Evolutionary conservation across 2,329 filamentous ascomycete species (phyloP).

Genomic region (Fusarium nisikadoi): DNA sequence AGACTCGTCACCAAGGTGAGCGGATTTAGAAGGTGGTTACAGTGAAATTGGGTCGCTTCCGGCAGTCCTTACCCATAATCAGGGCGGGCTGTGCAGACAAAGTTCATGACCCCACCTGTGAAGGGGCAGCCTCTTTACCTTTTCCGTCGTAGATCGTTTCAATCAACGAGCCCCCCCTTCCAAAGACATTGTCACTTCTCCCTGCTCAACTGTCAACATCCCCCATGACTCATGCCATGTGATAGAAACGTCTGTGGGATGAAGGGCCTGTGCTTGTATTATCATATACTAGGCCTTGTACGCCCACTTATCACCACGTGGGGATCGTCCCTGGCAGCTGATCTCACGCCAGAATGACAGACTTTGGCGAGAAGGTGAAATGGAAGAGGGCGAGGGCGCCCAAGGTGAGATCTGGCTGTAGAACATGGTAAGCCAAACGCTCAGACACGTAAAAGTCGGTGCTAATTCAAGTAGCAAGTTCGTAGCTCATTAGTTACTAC

Average conservation of each 20-base stretch:
- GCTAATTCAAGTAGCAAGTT: conserved; percentile 11
- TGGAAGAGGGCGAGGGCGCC: conserved; percentile 8
- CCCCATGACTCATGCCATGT: neutral
- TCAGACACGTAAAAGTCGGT: fast-evolving
- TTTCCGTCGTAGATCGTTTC: neutral
- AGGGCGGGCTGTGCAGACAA: neutral
- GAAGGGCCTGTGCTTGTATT: neutral
- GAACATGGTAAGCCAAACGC: neutral
- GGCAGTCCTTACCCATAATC: neutral
- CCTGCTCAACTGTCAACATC: neutral
- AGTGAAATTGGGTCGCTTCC: neutral
- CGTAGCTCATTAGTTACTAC: fast-evolving
- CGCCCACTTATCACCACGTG: neutral
- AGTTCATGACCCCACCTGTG: neutral
- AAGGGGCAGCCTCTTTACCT: neutral
- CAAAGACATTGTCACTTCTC: neutral
- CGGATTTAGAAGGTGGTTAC: neutral
- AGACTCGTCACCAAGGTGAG: neutral
- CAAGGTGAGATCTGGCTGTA: conserved; percentile 25
- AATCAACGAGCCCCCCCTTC: neutral
- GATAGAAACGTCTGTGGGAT: neutral
- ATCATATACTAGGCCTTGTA: neutral
- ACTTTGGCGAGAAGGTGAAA: neutral
- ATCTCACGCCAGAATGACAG: neutral
- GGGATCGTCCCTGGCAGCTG: neutral